A percentile compares a stretch with the other conserved stretches of the same genome.
Conservation (phyloP, 345 rosid genomes). For the Populus nigra region DNA sequence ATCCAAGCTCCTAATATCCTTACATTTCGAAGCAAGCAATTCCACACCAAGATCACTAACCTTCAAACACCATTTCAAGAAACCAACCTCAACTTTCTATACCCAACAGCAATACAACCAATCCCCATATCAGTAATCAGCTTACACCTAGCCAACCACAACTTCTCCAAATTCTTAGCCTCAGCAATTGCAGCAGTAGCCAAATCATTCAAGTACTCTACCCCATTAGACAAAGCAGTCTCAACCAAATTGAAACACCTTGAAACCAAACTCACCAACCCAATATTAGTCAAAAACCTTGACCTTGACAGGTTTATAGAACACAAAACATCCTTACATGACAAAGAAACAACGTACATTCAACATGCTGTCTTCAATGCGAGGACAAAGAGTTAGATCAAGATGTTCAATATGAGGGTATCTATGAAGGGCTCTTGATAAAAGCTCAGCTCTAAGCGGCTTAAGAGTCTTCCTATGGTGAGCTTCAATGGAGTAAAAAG, state of each 20-base stretch:
- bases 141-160: conserved; percentile 68
- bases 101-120: conserved; percentile 64
- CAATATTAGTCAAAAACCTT: conserved; percentile 39
- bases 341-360: conserved; percentile 18
- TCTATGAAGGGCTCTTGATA: conserved; percentile 45
- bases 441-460: conserved; percentile 55
- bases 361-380: conserved; percentile 41
- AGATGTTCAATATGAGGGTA: conserved; percentile 43
- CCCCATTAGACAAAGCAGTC: conserved; percentile 45
- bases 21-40: conserved; percentile 62
- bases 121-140: conserved; percentile 65
- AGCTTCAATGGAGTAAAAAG: conserved; percentile 45
- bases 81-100: conserved; percentile 50
- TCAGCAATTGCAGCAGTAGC: conserved; percentile 51
- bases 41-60: conserved; percentile 65
- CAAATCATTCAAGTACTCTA: conserved; percentile 39
- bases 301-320: conserved; percentile 56
- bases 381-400: conserved; percentile 65
- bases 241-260: conserved; percentile 47
- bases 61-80: conserved; percentile 66
- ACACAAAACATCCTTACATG: conserved; percentile 27
- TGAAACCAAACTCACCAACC: conserved; percentile 39
- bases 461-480: conserved; percentile 47
- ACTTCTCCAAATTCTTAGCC: conserved; percentile 55
- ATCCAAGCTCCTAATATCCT: conserved; percentile 53